phyloP scores from a whole-genome alignment of 441 rosid species.

The Mallotus repandus region DNA sequence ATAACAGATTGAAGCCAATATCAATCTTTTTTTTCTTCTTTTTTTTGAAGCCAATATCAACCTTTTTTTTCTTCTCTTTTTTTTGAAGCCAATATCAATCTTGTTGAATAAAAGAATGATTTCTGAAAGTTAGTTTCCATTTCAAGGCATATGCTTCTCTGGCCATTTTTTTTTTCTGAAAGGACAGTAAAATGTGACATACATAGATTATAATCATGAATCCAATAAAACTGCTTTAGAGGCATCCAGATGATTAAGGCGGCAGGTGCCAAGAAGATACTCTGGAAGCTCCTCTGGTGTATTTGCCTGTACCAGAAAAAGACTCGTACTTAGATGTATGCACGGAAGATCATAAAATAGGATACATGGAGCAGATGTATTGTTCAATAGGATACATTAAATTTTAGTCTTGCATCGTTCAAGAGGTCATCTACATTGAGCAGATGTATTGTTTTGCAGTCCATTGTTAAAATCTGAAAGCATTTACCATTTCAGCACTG shows the following conservation, averaged over 20 bases:
- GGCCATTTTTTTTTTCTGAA: background rate
- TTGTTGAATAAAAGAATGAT: slow-evolving; percentile 40
- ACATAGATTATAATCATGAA: slow-evolving; percentile 23
- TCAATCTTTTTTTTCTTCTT: slow-evolving; percentile 22
- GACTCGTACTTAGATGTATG: background rate
- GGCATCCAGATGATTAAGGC: slow-evolving; percentile 86
- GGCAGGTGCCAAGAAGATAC: slow-evolving; percentile 85
- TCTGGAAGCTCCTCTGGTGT: slow-evolving; percentile 95
- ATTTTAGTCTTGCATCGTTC: background rate
- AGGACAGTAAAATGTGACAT: background rate
- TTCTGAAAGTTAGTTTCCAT: slow-evolving; percentile 7
- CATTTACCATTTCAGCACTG: background rate
- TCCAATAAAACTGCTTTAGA: slow-evolving; percentile 56
- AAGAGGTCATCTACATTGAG: background rate
- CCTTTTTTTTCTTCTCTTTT: slow-evolving; percentile 13
- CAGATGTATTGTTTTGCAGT: background rate
- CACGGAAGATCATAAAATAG: background rate
- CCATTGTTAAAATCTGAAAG: background rate
- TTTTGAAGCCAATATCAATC: slow-evolving; percentile 18
- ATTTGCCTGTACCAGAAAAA: slow-evolving; percentile 56
- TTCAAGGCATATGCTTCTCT: background rate
- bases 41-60: slow-evolving; percentile 16
- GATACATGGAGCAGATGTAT: background rate
- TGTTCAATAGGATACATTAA: background rate
- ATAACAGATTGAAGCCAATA: slow-evolving; percentile 9